Base-by-base conservation (phyloP, 2,329 filamentous ascomycete species). In the Cladosporium sp. region DNA sequence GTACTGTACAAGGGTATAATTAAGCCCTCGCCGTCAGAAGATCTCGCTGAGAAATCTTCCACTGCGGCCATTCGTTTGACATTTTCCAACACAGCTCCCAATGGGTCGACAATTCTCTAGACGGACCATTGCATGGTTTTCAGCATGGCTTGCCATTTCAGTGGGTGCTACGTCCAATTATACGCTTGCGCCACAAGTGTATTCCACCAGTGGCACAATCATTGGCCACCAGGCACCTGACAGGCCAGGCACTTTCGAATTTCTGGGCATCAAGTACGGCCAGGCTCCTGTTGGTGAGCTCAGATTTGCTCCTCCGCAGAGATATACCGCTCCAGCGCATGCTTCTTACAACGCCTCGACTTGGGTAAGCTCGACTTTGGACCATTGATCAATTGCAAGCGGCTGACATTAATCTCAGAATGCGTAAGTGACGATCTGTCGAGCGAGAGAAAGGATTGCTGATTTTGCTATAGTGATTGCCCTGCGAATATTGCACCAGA, bases 191-290 rank as follows among this genome's bases (percentile, higher is more conserved):
- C 56, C 56, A 21, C 59, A 33, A 37, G 60, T 63, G 31, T 8
- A 16, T 3, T 18, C 60, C 29, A 63, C 60, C n/a, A 63, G 60
- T 23, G 60, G 60, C 14, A 37, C 28, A 12, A 23, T 63, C 28
- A 29, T 55, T 26, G 46, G 60, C 23, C 60, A 63, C 31, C 29
- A 31, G 8, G 46, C 60, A 14, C 46, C 49, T 16, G 21, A 55
- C n/a, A 44, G 29, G 33, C 23, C 60, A 16, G 31, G 23, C 6
- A 56, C 37, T 12, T 40, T 46, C 33, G 61, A 79, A 35, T 79
- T 77, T 46, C 64, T 79, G 37, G 77, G 77, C 33, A 76, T 79
- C 46, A 74, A 72, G 11, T 79, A 76, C 62, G 77, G 74, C 0
- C 68, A 73, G 66, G 71, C 77, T 21, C 76, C 77, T 12, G 67